Evolutionary conservation across 2,329 filamentous ascomycete species (phyloP).

Genomic region (Alternaria alternata): DNA sequence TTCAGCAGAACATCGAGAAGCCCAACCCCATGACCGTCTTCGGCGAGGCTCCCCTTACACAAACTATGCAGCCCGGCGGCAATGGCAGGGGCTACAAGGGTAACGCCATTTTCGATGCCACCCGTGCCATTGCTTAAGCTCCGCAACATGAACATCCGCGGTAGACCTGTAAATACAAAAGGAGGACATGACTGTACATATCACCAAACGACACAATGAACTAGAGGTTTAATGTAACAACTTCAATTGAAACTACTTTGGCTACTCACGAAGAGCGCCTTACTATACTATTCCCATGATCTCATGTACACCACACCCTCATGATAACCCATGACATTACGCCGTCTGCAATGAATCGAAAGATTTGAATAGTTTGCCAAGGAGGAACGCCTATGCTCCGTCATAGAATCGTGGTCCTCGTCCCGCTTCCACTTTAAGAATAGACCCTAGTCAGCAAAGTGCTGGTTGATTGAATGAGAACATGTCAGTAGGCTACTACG

Average conservation of each 20-base stretch:
- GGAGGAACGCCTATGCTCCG: background rate
- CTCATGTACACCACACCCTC: constrained; percentile 2
- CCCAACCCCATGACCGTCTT: constrained; percentile 17
- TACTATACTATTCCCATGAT: background rate
- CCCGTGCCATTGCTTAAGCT: constrained; percentile 17
- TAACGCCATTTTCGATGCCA: constrained; percentile 14
- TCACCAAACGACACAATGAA: background rate
- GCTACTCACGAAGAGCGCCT: background rate
- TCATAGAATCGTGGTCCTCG: background rate
- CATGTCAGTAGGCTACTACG: constrained; percentile 33
- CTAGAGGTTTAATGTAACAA: background rate
- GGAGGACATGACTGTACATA: background rate
- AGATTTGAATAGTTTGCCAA: background rate
- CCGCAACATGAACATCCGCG: fast-evolving
- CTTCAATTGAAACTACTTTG: constrained; percentile 2
- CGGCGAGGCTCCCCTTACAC: constrained; percentile 11
- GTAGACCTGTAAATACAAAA: background rate
- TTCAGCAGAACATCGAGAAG: constrained; percentile 20
- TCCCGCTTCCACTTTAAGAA: background rate
- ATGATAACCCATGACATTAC: background rate
- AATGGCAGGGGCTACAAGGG: constrained; percentile 5
- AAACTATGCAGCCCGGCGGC: background rate
- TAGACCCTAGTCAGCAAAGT: background rate
- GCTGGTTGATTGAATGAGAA: background rate
- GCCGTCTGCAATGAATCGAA: background rate